Evolutionary conservation across 2,329 filamentous ascomycete genomes (phyloP).

Genomic region (Claviceps sp.): DNA sequence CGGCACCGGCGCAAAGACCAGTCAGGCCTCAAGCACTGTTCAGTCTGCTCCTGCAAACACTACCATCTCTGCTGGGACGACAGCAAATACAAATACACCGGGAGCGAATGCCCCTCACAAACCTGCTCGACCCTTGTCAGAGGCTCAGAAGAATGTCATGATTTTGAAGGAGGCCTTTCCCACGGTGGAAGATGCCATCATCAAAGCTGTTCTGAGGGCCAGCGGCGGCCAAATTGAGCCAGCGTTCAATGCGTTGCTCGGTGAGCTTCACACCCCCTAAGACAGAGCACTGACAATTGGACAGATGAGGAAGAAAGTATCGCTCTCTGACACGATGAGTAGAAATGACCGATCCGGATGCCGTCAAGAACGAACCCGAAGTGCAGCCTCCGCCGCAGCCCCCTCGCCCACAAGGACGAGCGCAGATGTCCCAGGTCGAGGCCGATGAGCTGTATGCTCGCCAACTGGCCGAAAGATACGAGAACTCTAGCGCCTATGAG

Average conservation of each 20-base stretch:
- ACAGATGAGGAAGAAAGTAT: too few species aligned
- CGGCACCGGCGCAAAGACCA: conserved; percentile 12
- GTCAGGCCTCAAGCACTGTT: not conserved
- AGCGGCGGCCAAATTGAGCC: conserved; percentile 82
- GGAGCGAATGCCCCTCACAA: conserved; percentile 51
- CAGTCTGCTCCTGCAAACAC: conserved; percentile 12
- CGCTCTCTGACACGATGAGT: not conserved
- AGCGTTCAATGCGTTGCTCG: conserved; percentile 87
- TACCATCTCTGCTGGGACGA: conserved; percentile 17
- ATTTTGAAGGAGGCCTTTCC: conserved; percentile 94
- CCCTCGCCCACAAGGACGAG: conserved; percentile 54
- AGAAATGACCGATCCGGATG: conserved; percentile 73
- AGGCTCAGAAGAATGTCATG: conserved; percentile 71
- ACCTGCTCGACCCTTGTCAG: conserved; percentile 69
- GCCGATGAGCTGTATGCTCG: conserved; percentile 85
- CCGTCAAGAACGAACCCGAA: conserved; percentile 38
- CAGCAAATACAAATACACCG: not conserved
- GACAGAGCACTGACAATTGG: not conserved
- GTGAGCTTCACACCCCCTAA: conserved; percentile 27
- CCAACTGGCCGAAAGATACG: conserved; percentile 84
- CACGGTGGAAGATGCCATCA: conserved; percentile 60
- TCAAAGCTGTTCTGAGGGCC: conserved; percentile 78
- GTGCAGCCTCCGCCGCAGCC: conserved; percentile 59
- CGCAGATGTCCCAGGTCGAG: conserved; percentile 67
- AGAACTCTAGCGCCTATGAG: conserved; percentile 47